These are phyloP conservation scores for Evansstolkia leycettana DNA, from an alignment of 495 filamentous ascomycete genomes.

Conservation along the genomic window DNA sequence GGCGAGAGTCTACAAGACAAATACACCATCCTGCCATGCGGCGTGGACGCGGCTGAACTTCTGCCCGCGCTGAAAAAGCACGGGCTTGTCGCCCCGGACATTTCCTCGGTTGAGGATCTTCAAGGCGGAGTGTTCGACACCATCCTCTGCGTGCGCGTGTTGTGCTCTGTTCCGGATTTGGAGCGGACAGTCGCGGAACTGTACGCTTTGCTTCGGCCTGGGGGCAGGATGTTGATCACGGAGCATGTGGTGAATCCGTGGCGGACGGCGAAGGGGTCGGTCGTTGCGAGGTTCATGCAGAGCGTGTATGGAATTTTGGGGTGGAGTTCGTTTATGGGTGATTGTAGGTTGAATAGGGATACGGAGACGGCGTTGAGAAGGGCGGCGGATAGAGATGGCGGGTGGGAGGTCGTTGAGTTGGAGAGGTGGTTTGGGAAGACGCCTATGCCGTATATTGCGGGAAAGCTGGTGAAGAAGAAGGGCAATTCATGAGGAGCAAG, in stretches of 20 bases:
- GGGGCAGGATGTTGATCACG: constrained; percentile 54
- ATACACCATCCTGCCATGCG: constrained; percentile 53
- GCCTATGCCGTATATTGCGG: constrained; percentile 42
- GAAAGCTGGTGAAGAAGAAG: constrained; percentile 36
- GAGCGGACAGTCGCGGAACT: constrained; percentile 42
- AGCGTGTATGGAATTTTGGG: constrained; percentile 19
- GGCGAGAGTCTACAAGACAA: constrained; percentile 39
- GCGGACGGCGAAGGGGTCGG: constrained; percentile 30
- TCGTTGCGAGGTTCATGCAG: constrained; percentile 35
- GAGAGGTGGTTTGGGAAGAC: constrained; percentile 33
- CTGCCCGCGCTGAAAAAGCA: constrained; percentile 22
- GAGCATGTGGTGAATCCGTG: constrained; percentile 54
- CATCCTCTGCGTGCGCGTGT: constrained; percentile 55
- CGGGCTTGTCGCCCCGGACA: constrained; percentile 8
- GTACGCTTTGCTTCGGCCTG: constrained; percentile 51
- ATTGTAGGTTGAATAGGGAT: constrained; percentile 45
- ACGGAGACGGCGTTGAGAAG: constrained; percentile 37
- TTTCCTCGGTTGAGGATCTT: background rate
- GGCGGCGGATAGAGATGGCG: constrained; percentile 31
- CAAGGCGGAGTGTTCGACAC: constrained; percentile 47
- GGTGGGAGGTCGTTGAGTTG: constrained; percentile 45
- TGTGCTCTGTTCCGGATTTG: constrained; percentile 60
- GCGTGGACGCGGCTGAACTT: constrained; percentile 42
- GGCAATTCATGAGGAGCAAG: background rate
- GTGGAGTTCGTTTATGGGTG: constrained; percentile 41